Evolutionary conservation across 768 basidiomycete genomes (phyloP), one percentile per base, ranked within the genome.

Genomic region (Ephemerocybe angulata): DNA sequence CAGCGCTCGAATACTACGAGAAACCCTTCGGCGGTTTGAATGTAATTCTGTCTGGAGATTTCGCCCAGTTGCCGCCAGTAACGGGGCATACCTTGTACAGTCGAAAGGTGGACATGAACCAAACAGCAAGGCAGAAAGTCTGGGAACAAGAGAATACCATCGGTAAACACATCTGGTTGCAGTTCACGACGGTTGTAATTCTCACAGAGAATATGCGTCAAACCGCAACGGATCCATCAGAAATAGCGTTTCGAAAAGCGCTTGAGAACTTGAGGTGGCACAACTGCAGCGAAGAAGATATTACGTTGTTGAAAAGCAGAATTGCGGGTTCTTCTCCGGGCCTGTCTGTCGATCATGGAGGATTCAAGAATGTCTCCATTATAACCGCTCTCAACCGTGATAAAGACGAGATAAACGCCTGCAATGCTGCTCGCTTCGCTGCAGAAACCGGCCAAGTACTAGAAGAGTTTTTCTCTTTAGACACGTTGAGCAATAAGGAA

Each of bases 1-100:
- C 13, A 15, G 30, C 35, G 4, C 41, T 3, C 27, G 31, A 24
- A 12, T 17, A 43, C 1, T 6, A 43, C 29, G 55, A 57, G 17
- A 13, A 12, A 15, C 55, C 55, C 1, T 57, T 57, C 31, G 55
- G 55, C 24, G 55, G 55, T 3, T 33, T 52, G 1, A 44, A 52
- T 46, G 24, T 57, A 1, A 47, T 53, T 8, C 11, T 58, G 1
- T 54, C 48, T 22, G 54, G 54, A 28, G 57, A 58, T 28, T 50
- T 55, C 31, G 54, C 49, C 2, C 49, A 50, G 21, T 28, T 55
- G 13, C 29, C 47, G 1, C 49, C 54, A 17, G 21, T 25, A 13
- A 22, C 3, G 3, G 54, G 54, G 3, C 10, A 37, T 2, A 21
- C 54, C 24, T 25, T 55, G 1, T 55, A 38, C n/a, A 55, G 44